A percentile compares a stretch with the other conserved stretches of the same genome.
phyloP scores from a whole-genome alignment of 2,329 filamentous ascomycete species.

The Pestalotiopsis fici region DNA sequence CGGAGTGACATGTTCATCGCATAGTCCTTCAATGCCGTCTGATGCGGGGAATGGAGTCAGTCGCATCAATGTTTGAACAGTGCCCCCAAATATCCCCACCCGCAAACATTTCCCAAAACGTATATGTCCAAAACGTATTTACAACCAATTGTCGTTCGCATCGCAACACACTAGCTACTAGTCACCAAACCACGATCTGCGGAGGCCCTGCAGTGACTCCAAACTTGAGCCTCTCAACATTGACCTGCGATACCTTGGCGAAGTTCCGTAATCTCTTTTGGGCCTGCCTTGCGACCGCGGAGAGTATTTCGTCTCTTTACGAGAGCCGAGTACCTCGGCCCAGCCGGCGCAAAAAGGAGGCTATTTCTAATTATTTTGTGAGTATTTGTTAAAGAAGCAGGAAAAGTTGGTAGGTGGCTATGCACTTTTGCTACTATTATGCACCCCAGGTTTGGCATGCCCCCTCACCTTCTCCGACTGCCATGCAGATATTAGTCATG shows the following conservation, averaged over 20 bases:
- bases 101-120: constrained; percentile 1
- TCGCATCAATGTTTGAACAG: background rate
- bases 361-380: too few species aligned
- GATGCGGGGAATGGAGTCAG: background rate
- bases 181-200: background rate
- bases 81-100: background rate
- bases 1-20: background rate
- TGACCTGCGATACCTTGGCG: background rate
- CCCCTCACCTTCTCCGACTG: too few species aligned
- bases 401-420: too few species aligned
- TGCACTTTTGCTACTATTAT: too few species aligned
- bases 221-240: background rate
- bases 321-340: background rate
- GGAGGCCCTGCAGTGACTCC: background rate
- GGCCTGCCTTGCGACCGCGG: background rate
- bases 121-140: background rate
- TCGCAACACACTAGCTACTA: background rate
- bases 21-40: background rate
- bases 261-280: background rate
- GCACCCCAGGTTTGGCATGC: too few species aligned
- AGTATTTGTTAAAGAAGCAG: too few species aligned
- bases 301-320: background rate
- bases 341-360: too few species aligned
- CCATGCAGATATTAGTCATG: too few species aligned
- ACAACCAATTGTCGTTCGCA: background rate